Evolutionary conservation across 164 flowering plant genomes (phyloP), one percentile per base, ranked within the genome.

Genomic region (Vitis riparia): DNA sequence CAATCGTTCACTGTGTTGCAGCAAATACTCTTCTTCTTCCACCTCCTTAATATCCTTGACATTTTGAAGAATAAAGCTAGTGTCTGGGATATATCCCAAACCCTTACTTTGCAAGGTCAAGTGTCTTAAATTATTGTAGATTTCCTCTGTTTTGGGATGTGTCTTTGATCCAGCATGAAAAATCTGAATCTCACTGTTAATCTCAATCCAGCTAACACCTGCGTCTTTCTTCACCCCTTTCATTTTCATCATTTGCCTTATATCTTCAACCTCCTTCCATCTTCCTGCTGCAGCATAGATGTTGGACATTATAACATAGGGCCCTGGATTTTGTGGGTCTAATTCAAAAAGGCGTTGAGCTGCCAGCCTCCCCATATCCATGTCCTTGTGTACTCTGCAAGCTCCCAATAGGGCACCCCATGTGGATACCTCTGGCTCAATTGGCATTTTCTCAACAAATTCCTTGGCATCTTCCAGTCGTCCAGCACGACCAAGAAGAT

Each of bases 321-420:
- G 75, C 47, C 72, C 75, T 2, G 79, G 69, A 71, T 71, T 76
- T 30, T 67, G 72, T 27, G 75, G 79, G 13, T 76, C 75, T 55
- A 76, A 62, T 51, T 68, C 72, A 29, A 76, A 63, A 16, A 76
- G 65, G n/a, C 48, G 65, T 63, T 63, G 44, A 3, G 75, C 79
- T 1, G 75, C 79, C 29, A 71, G 47, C 49, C 30, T 65, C 17
- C 75, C 79, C 72, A 76, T 2, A 27, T 72, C 71, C 27, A 72
- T 68, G 52, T 69, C 56, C 19, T 32, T 29, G 48, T 69, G 72
- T 5, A 69, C 27, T 10, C 30, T 69, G 19, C 72, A 71, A 52
- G 79, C 75, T 53, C 79, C 75, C 23, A 76, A 55, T 11, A 76
- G 59, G 32, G 79, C 75, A 56, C 79, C 79, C 79, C 79, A 76